Percentiles rank a stretch among this genome's conserved stretches.
Conservation (phyloP, 441 rosid species). For the Metrosideros polymorpha region DNA sequence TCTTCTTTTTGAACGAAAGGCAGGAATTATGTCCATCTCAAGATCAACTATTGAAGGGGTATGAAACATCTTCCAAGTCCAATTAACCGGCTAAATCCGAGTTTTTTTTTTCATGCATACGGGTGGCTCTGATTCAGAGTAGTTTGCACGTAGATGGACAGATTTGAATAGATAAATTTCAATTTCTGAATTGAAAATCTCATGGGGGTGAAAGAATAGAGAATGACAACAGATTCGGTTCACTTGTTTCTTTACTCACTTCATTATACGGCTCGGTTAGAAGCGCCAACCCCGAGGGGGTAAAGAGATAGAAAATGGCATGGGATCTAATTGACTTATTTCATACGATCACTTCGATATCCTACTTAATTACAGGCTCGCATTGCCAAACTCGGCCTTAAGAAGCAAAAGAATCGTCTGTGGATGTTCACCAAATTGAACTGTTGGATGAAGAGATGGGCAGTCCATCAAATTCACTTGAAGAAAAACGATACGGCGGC, state of each 20-base stretch:
- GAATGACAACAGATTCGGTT: neutral
- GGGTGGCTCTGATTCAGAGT: neutral
- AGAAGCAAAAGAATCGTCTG: neutral
- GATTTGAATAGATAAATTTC: neutral
- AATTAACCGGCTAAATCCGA: neutral
- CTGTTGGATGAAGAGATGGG: neutral
- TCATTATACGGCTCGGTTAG: neutral
- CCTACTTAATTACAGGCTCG: neutral
- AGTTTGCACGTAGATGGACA: neutral
- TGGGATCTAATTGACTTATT: neutral
- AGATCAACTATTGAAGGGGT: neutral
- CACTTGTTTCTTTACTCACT: neutral
- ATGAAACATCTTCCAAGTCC: neutral
- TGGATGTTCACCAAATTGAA: neutral
- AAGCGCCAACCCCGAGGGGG: neutral
- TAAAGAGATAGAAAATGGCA: neutral
- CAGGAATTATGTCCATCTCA: neutral
- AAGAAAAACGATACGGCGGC: neutral
- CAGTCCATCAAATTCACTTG: neutral
- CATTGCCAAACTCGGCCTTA: neutral
- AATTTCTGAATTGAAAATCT: neutral
- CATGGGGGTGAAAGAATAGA: neutral
- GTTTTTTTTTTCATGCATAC: neutral
- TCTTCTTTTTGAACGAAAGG: neutral
- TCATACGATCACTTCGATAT: neutral